phyloP scores from a whole-genome alignment of 2,329 filamentous ascomycete genomes.

The Botrytis paeoniae region DNA sequence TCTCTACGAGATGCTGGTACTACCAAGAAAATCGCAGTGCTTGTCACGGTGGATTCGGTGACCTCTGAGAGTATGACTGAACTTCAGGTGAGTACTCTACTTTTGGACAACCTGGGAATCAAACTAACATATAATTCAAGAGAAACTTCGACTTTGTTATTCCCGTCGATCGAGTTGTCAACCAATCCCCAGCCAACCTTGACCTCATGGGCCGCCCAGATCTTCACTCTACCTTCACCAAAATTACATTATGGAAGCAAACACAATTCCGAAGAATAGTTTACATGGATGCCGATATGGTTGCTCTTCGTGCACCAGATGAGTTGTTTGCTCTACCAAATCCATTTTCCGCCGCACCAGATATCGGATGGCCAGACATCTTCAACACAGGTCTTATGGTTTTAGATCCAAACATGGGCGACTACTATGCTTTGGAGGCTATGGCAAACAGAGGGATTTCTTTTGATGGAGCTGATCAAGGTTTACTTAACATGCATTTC shows the following conservation, averaged over 20 bases:
- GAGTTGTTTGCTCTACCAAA: slow-evolving; percentile 74
- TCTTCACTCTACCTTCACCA: slow-evolving; percentile 90
- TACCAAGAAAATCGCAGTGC: slow-evolving; percentile 76
- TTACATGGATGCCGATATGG: slow-evolving; percentile 90
- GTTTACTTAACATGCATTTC: slow-evolving; percentile 93
- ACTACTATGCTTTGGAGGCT: slow-evolving; percentile 80
- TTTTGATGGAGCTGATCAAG: slow-evolving; percentile 96
- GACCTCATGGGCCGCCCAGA: slow-evolving; percentile 89
- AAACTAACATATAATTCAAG: slow-evolving; percentile 45
- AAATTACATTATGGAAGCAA: slow-evolving; percentile 91
- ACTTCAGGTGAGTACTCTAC: slow-evolving; percentile 59
- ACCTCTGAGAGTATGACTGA: slow-evolving; percentile 72
- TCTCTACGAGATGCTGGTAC: slow-evolving; percentile 89
- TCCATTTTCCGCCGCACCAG: slow-evolving; percentile 71
- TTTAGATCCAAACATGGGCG: slow-evolving; percentile 77
- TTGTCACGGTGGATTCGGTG: slow-evolving; percentile 79
- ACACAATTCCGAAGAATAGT: slow-evolving; percentile 88
- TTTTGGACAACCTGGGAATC: background rate
- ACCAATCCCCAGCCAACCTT: slow-evolving; percentile 75
- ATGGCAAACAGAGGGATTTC: slow-evolving; percentile 85
- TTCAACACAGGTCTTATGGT: slow-evolving; percentile 99
- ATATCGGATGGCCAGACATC: slow-evolving; percentile 96
- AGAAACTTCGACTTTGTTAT: slow-evolving; percentile 85
- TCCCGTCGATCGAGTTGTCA: slow-evolving; percentile 76
- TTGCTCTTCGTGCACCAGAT: slow-evolving; percentile 86